phyloP scores from a whole-genome alignment of 2,329 filamentous ascomycete species.

The Sporothrix pallida region DNA sequence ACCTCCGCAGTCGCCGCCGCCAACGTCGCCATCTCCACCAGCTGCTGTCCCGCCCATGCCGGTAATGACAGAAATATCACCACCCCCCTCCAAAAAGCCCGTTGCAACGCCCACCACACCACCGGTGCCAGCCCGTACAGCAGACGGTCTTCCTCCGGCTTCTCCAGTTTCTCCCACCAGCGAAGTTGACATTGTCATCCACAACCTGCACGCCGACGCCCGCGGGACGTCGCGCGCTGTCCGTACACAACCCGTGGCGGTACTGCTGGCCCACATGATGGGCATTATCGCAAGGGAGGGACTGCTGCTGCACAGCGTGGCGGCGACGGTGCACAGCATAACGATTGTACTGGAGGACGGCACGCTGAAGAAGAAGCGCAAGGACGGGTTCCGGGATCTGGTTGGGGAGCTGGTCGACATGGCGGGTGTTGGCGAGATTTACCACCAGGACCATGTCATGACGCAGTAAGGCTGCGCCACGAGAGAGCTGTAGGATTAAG shows the following conservation, averaged over 20 bases:
- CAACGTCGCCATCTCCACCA: too few relatives aligned
- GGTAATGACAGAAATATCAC: too few relatives aligned
- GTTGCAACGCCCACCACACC: neutral
- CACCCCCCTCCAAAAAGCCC: too few relatives aligned
- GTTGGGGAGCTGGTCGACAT: conserved; percentile 9
- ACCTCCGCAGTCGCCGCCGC: too few relatives aligned
- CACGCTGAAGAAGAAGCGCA: neutral
- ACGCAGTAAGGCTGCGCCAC: neutral
- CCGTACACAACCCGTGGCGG: conserved; percentile 22
- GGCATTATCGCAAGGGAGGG: conserved; percentile 2
- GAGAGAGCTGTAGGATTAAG: neutral
- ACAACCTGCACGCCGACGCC: conserved; percentile 30
- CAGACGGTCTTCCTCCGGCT: neutral
- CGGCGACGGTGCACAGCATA: conserved; percentile 30
- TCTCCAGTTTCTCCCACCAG: neutral
- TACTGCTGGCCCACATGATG: conserved; percentile 30
- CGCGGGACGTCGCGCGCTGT: conserved; percentile 28
- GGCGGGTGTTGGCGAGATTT: neutral
- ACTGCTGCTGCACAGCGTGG: conserved; percentile 29
- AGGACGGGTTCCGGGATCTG: neutral
- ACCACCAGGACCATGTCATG: neutral
- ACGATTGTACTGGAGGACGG: conserved; percentile 31
- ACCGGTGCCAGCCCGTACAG: neutral
- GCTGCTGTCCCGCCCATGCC: too few relatives aligned
- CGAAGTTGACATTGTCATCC: conserved; percentile 32